Conservation (phyloP, 23 red algal genomes). For the Gracilaria caudata region DNA sequence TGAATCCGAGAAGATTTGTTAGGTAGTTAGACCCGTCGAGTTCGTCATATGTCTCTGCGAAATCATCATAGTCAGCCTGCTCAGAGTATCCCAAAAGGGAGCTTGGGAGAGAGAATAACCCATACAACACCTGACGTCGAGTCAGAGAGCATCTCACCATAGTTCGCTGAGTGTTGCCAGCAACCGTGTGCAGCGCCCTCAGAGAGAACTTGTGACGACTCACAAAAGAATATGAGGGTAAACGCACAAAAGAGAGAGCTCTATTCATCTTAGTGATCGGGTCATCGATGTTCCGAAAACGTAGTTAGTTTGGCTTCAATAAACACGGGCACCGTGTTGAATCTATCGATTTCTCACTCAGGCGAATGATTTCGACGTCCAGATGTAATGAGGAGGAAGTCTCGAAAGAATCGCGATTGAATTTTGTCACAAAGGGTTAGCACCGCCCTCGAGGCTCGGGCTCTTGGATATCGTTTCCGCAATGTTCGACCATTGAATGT, state of each 20-base stretch:
- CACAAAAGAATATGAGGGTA: neutral
- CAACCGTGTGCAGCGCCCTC: neutral
- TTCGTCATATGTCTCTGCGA: conserved; percentile 63
- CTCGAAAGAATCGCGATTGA: too few relatives aligned
- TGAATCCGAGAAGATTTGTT: conserved; percentile 59
- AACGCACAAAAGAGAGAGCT: neutral
- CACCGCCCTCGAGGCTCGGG: too few relatives aligned
- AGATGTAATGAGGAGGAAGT: too few relatives aligned
- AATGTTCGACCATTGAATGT: too few relatives aligned
- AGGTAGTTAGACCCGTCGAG: conserved; percentile 59
- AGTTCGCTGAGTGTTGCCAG: neutral
- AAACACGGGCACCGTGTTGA: neutral
- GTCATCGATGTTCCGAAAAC: neutral
- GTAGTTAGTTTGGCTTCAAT: neutral
- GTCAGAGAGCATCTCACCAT: neutral
- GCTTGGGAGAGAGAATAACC: neutral
- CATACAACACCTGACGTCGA: conserved; percentile 1
- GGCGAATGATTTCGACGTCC: too few relatives aligned
- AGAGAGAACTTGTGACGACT: neutral
- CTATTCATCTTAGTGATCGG: neutral
- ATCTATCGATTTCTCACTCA: neutral
- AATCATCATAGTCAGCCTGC: conserved; percentile 51
- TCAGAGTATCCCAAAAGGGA: conserved; percentile 10
- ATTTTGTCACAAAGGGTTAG: too few relatives aligned
- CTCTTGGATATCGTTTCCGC: too few relatives aligned